Base-by-base conservation (phyloP, 352 stramenopile genomes). In the Phytophthora sp. region DNA sequence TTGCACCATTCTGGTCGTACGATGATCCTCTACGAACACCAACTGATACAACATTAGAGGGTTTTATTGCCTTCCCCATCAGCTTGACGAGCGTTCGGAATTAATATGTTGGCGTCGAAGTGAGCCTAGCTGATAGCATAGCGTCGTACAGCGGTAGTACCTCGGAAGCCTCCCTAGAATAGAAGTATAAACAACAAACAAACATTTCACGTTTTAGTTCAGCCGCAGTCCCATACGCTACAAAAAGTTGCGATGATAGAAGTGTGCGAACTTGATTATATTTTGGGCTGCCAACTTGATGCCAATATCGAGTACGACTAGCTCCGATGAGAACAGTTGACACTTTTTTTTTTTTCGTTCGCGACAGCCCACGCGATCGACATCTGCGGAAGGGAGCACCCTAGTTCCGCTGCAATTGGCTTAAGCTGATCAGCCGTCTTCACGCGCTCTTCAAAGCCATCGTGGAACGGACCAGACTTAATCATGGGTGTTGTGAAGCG, bases 361-460 rank as follows among this genome's bases (percentile, higher is more conserved):
- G 30, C 5, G 9, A 51, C 27, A 21, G 20, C 26, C 52, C 41
- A 61, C 5, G 39, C 52, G 13, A 44, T 24, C 5, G 39, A 15
- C 13, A 61, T 18, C 23, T 61, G 52, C 4, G 41, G 8, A 18
- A 61, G 27, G 13, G 39, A 52, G 17, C 54, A 62, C 13, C 24
- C 44, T 2, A 62, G 11, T 8, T 62, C 41, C 3, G 34, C 24
- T 4, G 54, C 54, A 24, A 62, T 50, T 7, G 26, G 15, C 20
- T 62, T 62, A 26, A 62, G 32, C 27, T 54, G 39, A 4, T 62
- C 54, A 1, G 54, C 54, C 5, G 31, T 62, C 23, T 38, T 11
- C 6, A 62, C 54, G 7, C 41, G 41, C 10, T 54, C 28, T 11
- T 12, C 28, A 15, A 50, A 63, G 1, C 21, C 20, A 8, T 53